Percentiles rank a stretch among this genome's conserved stretches.
phyloP scores from a whole-genome alignment of 176 grass and related monocot species.

The Coix lacrymajobi region DNA sequence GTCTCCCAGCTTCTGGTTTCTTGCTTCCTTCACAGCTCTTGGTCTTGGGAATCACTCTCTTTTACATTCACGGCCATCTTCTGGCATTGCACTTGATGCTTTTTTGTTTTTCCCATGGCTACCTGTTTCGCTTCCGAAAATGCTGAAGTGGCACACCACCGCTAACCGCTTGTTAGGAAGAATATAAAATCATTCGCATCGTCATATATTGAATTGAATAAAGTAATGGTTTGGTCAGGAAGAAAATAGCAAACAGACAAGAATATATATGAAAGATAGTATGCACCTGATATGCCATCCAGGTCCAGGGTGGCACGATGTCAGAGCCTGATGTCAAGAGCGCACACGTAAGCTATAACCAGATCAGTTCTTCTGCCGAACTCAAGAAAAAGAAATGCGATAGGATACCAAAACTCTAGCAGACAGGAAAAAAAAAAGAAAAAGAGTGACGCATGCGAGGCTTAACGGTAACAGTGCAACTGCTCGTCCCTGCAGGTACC shows the following conservation, averaged over 20 bases:
- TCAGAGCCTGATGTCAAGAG: constrained; percentile 19
- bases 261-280: not conserved
- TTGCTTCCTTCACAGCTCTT: not conserved
- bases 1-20: not conserved
- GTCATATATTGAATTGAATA: not conserved
- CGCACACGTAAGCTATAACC: not conserved
- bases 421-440: not conserved
- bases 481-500: constrained; percentile 22
- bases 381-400: not conserved
- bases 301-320: not conserved
- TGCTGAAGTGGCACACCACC: constrained; percentile 15
- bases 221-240: constrained; percentile 1
- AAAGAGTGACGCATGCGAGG: not conserved
- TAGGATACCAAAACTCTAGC: not conserved
- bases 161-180: not conserved
- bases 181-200: not conserved
- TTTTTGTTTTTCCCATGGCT: not conserved
- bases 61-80: not conserved
- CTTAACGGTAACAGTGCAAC: not conserved
- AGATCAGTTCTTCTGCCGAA: not conserved
- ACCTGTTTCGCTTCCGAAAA: not conserved
- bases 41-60: not conserved
- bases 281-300: not conserved
- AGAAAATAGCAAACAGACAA: not conserved
- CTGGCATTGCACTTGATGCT: not conserved